Percentiles rank a stretch among this genome's conserved stretches.
Evolutionary conservation across 1,139 yeast genomes (phyloP).

Genomic region (Kodamaea plutei): DNA sequence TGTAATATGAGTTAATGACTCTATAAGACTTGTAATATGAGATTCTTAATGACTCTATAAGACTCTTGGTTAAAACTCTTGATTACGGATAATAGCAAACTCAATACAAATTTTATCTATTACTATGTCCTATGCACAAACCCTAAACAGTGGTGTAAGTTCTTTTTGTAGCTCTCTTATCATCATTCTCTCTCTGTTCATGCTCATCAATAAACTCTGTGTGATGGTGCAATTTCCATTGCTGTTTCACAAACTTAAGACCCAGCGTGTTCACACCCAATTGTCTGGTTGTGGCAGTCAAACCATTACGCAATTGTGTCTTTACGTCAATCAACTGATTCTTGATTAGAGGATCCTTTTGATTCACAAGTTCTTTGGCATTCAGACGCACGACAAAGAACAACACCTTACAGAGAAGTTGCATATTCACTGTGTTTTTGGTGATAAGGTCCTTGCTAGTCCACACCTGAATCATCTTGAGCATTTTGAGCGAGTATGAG

Average conservation of each 20-base stretch:
- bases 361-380: constrained; percentile 68
- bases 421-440: constrained; percentile 45
- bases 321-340: constrained; percentile 58
- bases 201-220: constrained; percentile 70
- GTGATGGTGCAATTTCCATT: constrained; percentile 76
- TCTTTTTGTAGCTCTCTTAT: constrained; percentile 62
- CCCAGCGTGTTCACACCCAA: constrained; percentile 91
- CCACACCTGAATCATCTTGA: constrained; percentile 75
- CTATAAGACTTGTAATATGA: too few species aligned
- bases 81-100: too few species aligned
- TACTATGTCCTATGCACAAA: too few species aligned
- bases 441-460: constrained; percentile 46
- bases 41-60: too few species aligned
- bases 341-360: constrained; percentile 59
- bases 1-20: too few species aligned
- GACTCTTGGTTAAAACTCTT: too few species aligned
- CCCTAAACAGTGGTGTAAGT: constrained; percentile 47
- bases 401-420: constrained; percentile 68
- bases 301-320: constrained; percentile 49
- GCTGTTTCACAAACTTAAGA: constrained; percentile 63
- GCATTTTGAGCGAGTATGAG: constrained; percentile 68
- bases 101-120: too few species aligned
- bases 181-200: constrained; percentile 53
- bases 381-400: constrained; percentile 70
- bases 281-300: constrained; percentile 50